Evolutionary conservation across 768 basidiomycete genomes (phyloP).

Genomic region (Boletus subcaerulescens): DNA sequence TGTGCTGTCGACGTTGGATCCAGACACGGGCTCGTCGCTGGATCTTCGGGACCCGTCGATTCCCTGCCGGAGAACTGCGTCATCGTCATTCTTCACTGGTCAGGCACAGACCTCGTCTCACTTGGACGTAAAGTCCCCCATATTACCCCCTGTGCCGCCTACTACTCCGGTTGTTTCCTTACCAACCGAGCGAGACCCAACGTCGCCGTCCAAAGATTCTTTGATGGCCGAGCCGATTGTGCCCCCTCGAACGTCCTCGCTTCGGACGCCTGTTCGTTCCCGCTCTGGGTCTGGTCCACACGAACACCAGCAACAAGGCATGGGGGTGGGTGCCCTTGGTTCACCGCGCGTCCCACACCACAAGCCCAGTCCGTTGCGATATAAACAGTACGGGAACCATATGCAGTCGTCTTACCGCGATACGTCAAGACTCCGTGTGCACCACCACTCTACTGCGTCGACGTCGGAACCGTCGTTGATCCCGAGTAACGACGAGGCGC

Average conservation of each 20-base stretch:
- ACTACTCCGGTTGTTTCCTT: conserved; percentile 25
- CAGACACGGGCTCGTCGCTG: conserved; percentile 47
- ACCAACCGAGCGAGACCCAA: conserved; percentile 23
- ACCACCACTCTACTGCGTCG: conserved; percentile 70
- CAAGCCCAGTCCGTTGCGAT: conserved; percentile 44
- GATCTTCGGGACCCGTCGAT: conserved; percentile 67
- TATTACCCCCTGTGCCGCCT: conserved; percentile 13
- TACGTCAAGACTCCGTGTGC: conserved; percentile 49
- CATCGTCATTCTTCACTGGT: conserved; percentile 34
- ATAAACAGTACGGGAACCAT: conserved; percentile 37
- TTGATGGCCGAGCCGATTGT: conserved; percentile 37
- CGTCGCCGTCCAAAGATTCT: conserved; percentile 49
- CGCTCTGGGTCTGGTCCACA: conserved; percentile 29
- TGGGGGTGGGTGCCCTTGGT: conserved; percentile 15
- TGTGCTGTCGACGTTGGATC: conserved; percentile 65
- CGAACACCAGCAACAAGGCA: conserved; percentile 12
- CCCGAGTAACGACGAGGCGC: conserved; percentile 47
- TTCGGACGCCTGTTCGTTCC: conserved; percentile 31
- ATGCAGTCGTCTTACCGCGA: conserved; percentile 40
- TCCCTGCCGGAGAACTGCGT: conserved; percentile 44
- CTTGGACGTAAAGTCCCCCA: conserved; percentile 20
- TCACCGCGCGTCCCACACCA: conserved; percentile 35
- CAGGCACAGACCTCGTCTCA: conserved; percentile 22
- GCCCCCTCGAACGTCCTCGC: conserved; percentile 32
- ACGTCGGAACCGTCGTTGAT: conserved; percentile 82